Percentiles rank a stretch among this genome's conserved stretches.
Evolutionary conservation across 768 basidiomycete species (phyloP).

Genomic region (Amanita thiersii): DNA sequence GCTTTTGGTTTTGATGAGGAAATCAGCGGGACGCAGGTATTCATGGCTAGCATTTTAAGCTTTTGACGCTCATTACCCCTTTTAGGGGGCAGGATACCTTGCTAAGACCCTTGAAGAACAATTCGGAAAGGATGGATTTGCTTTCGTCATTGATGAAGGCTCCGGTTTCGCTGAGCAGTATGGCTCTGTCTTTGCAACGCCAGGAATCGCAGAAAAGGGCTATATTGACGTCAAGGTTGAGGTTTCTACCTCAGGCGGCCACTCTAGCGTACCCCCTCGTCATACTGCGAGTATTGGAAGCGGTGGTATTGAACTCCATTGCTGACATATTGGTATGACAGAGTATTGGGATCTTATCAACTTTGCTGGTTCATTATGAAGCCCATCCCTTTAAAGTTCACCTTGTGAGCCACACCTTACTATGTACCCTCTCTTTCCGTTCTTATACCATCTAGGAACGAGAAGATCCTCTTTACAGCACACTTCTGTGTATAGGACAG

Average conservation of each 20-base stretch:
- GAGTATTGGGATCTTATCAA: conserved; percentile 78
- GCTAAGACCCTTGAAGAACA: conserved; percentile 38
- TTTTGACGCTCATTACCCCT: neutral
- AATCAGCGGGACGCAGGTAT: conserved; percentile 40
- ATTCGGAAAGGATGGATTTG: conserved; percentile 68
- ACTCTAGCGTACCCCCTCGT: conserved; percentile 74
- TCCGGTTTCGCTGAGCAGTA: conserved; percentile 49
- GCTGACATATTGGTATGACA: conserved; percentile 17
- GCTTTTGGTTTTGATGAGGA: conserved; percentile 78
- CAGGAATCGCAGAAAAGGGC: conserved; percentile 71
- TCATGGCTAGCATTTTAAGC: neutral
- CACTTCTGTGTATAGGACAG: conserved; percentile 58
- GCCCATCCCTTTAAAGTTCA: conserved; percentile 45
- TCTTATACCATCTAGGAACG: conserved; percentile 33
- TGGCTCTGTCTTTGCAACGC: conserved; percentile 50
- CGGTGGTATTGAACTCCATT: neutral
- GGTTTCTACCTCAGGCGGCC: conserved; percentile 68
- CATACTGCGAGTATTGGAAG: conserved; percentile 52
- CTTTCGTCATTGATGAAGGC: conserved; percentile 85
- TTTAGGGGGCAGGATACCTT: conserved; percentile 43
- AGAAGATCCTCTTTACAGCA: conserved; percentile 48
- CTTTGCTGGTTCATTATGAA: conserved; percentile 63
- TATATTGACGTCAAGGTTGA: conserved; percentile 54
- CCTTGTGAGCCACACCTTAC: conserved; percentile 40
- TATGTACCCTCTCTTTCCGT: neutral